These are phyloP conservation scores for Aspergillus pseudoviridinutans DNA, from an alignment of 2,329 filamentous ascomycete species.

Conservation along the genomic window DNA sequence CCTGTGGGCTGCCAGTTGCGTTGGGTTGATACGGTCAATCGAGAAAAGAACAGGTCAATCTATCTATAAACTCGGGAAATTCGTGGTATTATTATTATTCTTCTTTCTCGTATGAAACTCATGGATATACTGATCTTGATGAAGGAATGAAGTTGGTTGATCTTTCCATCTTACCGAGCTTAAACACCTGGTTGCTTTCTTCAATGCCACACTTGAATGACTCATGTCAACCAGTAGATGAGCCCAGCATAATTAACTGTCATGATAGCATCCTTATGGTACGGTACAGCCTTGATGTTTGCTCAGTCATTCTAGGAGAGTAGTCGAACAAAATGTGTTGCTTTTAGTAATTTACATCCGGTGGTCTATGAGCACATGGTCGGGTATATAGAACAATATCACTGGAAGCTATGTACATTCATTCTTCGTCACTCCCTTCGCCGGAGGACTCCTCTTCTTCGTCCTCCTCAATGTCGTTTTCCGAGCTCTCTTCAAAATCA, in stretches of 20 bases:
- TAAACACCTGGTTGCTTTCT: background rate
- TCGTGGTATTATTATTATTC: background rate
- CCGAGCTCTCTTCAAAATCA: constrained; percentile 24
- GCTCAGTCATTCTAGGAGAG: background rate
- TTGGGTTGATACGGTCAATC: background rate
- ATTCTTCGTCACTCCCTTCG: constrained; percentile 27
- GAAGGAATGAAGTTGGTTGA: background rate
- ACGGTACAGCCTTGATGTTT: background rate
- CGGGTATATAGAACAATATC: constrained; percentile 20
- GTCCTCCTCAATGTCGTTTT: constrained; percentile 26
- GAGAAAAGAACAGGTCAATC: background rate
- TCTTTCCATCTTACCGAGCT: background rate
- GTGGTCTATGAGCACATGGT: constrained; percentile 9
- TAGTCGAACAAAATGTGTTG: background rate
- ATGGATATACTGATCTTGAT: background rate
- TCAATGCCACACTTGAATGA: background rate
- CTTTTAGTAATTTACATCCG: constrained; percentile 6
- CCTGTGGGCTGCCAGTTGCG: constrained; percentile 8
- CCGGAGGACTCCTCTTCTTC: constrained; percentile 20
- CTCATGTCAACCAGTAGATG: background rate
- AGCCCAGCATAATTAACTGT: background rate
- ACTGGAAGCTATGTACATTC: constrained; percentile 2
- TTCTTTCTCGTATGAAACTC: background rate
- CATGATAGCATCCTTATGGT: background rate
- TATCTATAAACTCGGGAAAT: background rate